These are phyloP conservation scores for Entonaema liquescens DNA, from an alignment of 495 filamentous ascomycete species.

Conservation along the genomic window DNA sequence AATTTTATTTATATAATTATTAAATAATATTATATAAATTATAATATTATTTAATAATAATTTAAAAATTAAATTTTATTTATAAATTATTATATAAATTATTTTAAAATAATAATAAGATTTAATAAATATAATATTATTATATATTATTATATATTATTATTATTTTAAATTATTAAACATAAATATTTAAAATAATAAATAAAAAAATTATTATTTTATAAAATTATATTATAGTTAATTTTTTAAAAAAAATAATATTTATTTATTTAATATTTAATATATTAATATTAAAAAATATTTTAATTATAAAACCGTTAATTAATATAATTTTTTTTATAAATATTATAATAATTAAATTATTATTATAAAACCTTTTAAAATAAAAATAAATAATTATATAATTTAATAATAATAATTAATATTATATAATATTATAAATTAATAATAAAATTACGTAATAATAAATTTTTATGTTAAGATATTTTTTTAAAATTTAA, in stretches of 20 bases:
- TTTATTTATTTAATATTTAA: constrained; percentile 9
- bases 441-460: neutral
- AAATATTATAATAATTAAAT: constrained; percentile 3
- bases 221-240: constrained; percentile 4
- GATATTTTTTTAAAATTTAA: constrained; percentile 1
- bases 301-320: constrained; percentile 1
- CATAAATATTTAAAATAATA: neutral
- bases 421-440: neutral
- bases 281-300: constrained; percentile 1
- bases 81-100: neutral
- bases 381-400: constrained; percentile 9
- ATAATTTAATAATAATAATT: neutral
- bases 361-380: constrained; percentile 2
- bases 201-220: neutral
- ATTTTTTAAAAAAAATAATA: neutral
- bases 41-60: neutral
- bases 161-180: neutral
- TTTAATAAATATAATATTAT: constrained; percentile 2
- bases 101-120: neutral
- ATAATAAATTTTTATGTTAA: neutral
- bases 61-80: constrained; percentile 3
- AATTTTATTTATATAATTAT: constrained; percentile 1
- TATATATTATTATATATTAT: constrained; percentile 2
- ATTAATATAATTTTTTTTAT: neutral
- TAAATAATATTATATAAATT: constrained; percentile 3